These are phyloP conservation scores for Yarrowia sp. DNA, from an alignment of 805 yeast genomes.

Conservation along the genomic window DNA sequence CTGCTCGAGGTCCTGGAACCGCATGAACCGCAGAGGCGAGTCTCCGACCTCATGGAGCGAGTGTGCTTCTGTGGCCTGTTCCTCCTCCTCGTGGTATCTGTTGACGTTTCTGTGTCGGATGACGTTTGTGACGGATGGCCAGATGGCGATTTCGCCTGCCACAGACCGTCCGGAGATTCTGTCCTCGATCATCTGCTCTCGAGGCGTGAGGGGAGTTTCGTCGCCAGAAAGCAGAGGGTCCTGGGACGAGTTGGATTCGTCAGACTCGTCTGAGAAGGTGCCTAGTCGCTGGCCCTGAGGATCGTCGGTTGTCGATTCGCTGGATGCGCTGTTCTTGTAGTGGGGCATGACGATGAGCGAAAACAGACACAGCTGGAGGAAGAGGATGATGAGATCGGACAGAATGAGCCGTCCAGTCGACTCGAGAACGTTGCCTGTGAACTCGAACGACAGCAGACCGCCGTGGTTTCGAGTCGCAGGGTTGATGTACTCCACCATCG, in stretches of 20 bases:
- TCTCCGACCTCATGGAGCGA: not conserved
- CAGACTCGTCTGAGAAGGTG: not conserved
- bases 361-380: slow-evolving; percentile 1
- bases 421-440: slow-evolving; percentile 7
- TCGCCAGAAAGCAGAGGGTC: not conserved
- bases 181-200: slow-evolving; percentile 15
- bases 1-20: not conserved
- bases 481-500: slow-evolving; percentile 16
- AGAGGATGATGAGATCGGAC: not conserved
- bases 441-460: slow-evolving; percentile 4
- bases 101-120: slow-evolving; percentile 5
- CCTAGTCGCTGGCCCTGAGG: not conserved
- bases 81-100: not conserved
- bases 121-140: not conserved
- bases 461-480: not conserved
- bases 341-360: slow-evolving; percentile 13
- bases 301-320: not conserved
- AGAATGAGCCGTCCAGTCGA: not conserved
- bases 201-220: not conserved
- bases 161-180: not conserved
- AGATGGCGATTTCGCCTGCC: slow-evolving; percentile 17
- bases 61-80: not conserved
- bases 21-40: slow-evolving; percentile 8
- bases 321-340: not conserved
- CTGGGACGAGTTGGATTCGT: not conserved